Base-by-base conservation (phyloP, 495 filamentous ascomycete species). In the Penicillium turbatum region DNA sequence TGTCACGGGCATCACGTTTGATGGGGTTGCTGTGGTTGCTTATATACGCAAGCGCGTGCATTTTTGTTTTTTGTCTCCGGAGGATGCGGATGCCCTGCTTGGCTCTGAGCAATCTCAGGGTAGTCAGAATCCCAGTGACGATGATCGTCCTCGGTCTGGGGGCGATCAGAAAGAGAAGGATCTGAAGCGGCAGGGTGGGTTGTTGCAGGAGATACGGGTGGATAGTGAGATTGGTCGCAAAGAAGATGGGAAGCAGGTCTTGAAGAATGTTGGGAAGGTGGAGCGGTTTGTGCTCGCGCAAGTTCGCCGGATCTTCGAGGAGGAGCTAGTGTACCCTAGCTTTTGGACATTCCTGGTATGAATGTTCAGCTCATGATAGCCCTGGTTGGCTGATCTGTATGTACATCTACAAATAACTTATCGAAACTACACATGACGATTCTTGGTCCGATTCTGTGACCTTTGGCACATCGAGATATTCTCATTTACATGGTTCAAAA, bases 191-290 rank as follows among this genome's bases (percentile, higher is more conserved):
- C 68, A 86, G 38, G 89, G 89, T 9, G 86, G 90, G 0, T 63
- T 97, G 55, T 68, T 97, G 46, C 86, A 91, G 71, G 90, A 97
- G 69, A 95, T 97, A 55, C 82, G 86, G 51, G 93, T 98, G 2
- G 93, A 98, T 63, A 97, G 91, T 65, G 95, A 97, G 73, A 98
- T 98, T 64, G 93, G 93, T 2, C 82, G 92, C 64, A 84, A 88
- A 59, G 90, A 90, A 62, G 85, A 88, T 52, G 89, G 90, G 29
- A 95, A 92, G 71, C 91, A 95, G 70, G 90, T 91, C 30, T 72
- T 98, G 26, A 97, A 96, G 76, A 98, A 98, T 70, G 91, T 98
- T 34, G 92, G 95, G 15, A 98, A 98, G 74, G 93, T 98, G 34
- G 93, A 98, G 74, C 86, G 90, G 55, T 98, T 98, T 66, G 89